A percentile compares a stretch with the other conserved stretches of the same genome.
Conservation (phyloP, 2,329 filamentous ascomycete genomes). For the Trichoderma brevicompactum region DNA sequence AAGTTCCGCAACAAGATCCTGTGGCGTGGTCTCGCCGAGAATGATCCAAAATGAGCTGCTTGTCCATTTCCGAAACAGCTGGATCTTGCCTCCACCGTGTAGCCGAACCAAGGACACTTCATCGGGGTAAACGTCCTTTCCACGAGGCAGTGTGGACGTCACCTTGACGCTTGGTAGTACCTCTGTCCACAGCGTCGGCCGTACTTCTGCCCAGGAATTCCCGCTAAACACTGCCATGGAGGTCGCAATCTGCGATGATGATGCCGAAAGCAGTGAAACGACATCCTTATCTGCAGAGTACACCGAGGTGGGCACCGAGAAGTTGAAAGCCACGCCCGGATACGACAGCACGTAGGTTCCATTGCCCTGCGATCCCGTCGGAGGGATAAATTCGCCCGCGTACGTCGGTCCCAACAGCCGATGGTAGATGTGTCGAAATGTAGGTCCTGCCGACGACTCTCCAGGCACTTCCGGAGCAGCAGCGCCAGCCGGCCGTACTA, state of each 20-base stretch:
- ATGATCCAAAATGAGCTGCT: slow-evolving; percentile 70
- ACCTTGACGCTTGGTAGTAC: slow-evolving; percentile 74
- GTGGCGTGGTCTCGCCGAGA: slow-evolving; percentile 85
- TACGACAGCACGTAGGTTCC: slow-evolving; percentile 93
- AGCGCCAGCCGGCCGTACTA: slow-evolving; percentile 65
- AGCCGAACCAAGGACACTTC: slow-evolving; percentile 83
- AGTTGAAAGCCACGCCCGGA: slow-evolving; percentile 91
- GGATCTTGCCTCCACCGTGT: slow-evolving; percentile 76
- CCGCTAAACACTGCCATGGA: slow-evolving; percentile 93
- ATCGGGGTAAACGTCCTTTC: slow-evolving; percentile 80
- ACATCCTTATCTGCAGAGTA: slow-evolving; percentile 82
- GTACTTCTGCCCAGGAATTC: slow-evolving; percentile 84
- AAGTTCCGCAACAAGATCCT: slow-evolving; percentile 87
- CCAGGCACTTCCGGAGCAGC: slow-evolving; percentile 40
- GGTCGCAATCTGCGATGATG: slow-evolving; percentile 73
- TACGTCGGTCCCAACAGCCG: slow-evolving; percentile 92
- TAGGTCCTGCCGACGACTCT: slow-evolving; percentile 61
- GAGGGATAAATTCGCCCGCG: slow-evolving; percentile 85
- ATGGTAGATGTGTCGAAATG: slow-evolving; percentile 89
- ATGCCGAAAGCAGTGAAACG: slow-evolving; percentile 80
- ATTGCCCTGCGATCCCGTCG: slow-evolving; percentile 55
- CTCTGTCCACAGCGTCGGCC: slow-evolving; percentile 76
- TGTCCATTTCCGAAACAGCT: slow-evolving; percentile 74
- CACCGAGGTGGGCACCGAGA: slow-evolving; percentile 72
- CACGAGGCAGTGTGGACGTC: slow-evolving; percentile 68